Base-by-base conservation (phyloP, 2,329 filamentous ascomycete species). In the Zasmidium citrigriseum region DNA sequence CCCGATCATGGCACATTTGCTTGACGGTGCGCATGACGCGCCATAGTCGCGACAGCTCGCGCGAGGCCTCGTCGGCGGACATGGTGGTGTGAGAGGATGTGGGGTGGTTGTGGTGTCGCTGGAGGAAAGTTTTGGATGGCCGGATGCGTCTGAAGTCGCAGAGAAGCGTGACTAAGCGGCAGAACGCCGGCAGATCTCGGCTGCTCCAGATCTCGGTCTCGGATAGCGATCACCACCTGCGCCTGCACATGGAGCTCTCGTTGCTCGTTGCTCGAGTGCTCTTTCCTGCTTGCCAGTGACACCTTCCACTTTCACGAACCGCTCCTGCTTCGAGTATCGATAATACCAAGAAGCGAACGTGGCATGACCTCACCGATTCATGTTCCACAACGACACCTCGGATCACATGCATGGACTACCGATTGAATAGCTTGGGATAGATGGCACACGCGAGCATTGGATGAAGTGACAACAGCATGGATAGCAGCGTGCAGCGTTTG, bases 1-100 rank as follows among this genome's bases (percentile, higher is more conserved):
- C 93, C 75, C 93, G 82, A 76, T 98, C 95, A 62, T 85, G 82
- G 68, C 95, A 89, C 93, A 99, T 96, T 82, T 99, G 91, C 76
- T 96, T 91, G 50, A 92, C 87, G 9, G 95, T 99, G 77, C 87
- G 87, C 86, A 91, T 96, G 69, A 93, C 91, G 76, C 93, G 90
- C 93, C 95, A 99, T 67, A 97, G 86, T 73, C 90, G 87, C 64
- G 85, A 82, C 46, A 67, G 69, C 55, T 55, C 38, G 46, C 38
- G 49, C 51, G 52, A 55, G 50, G 64, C 63, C 47, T 70, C 69
- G 60, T 72, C 67, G 23, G 22, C 29, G 46, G 60, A 55, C 68
- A 68, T 68, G 54, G 46, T 51, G 54, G 59, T 41, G 22, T 25
- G 38, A 41, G 21, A n/a, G n/a, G n/a, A n/a, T 46, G 23, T 49